Base-by-base conservation (phyloP, 2,329 filamentous ascomycete species). In the Cladosporium sp. region DNA sequence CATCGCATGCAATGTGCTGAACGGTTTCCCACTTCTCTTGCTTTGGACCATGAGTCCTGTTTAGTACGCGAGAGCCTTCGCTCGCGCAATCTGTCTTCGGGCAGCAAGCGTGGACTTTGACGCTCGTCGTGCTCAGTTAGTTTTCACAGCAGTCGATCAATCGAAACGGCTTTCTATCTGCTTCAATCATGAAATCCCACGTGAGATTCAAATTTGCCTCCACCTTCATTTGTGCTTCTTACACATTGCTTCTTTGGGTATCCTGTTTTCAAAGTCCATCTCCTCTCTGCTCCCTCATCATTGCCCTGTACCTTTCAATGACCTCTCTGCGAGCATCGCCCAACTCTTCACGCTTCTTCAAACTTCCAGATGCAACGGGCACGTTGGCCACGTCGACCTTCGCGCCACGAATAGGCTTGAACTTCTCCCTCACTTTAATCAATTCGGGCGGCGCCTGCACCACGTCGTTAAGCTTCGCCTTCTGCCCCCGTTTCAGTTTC, bases 381-480 rank as follows among this genome's bases (percentile, higher is more conserved):
- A 93, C 85, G 75, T 90, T 87, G 1, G 83, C 86, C 26, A 91
- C 88, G 66, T 89, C 83, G 0, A 90, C 88, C 70, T 82, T 84
- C 0, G 89, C 89, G 0, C 88, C 88, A 26, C 86, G 79, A 56
- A 86, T 85, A 8, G 90, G 81, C 74, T 90, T 86, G 75, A 90
- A 89, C 70, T 87, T 88, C 75, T 87, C 87, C 67, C 78, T 85
- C 7, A 84, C 83, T 58, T 84, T 84, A 67, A 85, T 88, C 63
- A 96, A 84, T 68, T 86, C 85, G 0, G 93, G 93, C 32, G 93
- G 93, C 43, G 91, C 93, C 72, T 88, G 83, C 3, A 86, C 92
- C 30, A 93, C 83, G 76, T 86, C 83, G 68, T 83, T 78, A 58
- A 85, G 62, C 0, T 82, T 81, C 30, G 76, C 77, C 5, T 75